phyloP scores from a whole-genome alignment of 2,329 filamentous ascomycete species.

The Exophiala sideris region DNA sequence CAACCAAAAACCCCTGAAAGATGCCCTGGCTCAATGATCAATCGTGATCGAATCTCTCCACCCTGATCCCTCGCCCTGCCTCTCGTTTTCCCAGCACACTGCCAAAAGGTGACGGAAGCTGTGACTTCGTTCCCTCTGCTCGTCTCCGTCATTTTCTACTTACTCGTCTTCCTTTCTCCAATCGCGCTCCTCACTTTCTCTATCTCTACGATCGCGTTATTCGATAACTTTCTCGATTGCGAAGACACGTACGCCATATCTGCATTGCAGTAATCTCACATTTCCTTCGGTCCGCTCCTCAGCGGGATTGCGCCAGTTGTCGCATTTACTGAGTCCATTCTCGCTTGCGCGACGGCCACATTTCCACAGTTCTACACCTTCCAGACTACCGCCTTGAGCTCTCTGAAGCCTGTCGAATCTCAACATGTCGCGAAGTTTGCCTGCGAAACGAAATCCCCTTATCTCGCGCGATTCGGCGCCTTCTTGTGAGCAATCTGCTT shows the following conservation, averaged over 20 bases:
- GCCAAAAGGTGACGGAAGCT: not conserved
- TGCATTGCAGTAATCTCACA: no score
- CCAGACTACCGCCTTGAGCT: not conserved
- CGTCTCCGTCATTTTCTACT: conserved; percentile 1
- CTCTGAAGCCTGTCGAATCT: not conserved
- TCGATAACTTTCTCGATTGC: not conserved
- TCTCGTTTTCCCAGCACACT: not conserved
- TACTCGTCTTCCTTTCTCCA: conserved; percentile 4
- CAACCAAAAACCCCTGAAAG: not conserved
- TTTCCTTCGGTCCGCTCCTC: not conserved
- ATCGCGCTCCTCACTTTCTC: conserved; percentile 1
- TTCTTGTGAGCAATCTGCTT: conserved; percentile 39
- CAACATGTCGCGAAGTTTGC: conserved; percentile 43
- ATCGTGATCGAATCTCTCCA: not conserved
- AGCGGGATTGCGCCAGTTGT: not conserved
- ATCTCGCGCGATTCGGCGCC: conserved; percentile 43
- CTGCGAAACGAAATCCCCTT: conserved; percentile 46
- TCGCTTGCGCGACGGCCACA: not conserved
- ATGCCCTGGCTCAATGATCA: no score
- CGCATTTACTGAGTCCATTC: not conserved
- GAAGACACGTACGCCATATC: no score
- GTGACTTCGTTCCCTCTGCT: not conserved
- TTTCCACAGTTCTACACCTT: not conserved
- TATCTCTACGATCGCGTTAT: not conserved
- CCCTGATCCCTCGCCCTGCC: not conserved